phyloP scores from a whole-genome alignment of 1,139 yeast species.

The Candida sojae region DNA sequence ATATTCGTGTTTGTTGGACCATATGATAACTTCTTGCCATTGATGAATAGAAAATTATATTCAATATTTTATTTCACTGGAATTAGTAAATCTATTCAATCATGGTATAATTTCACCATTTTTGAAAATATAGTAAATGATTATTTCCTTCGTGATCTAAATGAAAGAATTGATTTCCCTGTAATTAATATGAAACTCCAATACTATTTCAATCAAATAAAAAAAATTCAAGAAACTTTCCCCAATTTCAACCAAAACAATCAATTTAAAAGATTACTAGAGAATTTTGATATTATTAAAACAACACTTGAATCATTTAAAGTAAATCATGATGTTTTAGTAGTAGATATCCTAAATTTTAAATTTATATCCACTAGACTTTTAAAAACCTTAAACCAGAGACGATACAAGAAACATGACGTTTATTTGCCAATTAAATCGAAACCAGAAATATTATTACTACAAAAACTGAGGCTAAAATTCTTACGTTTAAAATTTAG shows the following conservation, averaged over 20 bases:
- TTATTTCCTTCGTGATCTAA: slow-evolving; percentile 23
- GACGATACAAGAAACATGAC: not conserved
- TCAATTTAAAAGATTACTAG: slow-evolving; percentile 3
- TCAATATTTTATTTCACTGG: slow-evolving; percentile 20
- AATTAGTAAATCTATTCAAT: slow-evolving; percentile 5
- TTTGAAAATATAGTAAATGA: slow-evolving; percentile 16
- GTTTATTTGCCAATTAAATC: slow-evolving; percentile 4
- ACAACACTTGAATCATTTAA: not conserved
- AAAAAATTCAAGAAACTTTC: not conserved
- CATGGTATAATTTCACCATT: slow-evolving; percentile 19
- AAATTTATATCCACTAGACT: slow-evolving; percentile 11
- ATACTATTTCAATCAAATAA: slow-evolving; percentile 8
- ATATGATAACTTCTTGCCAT: slow-evolving; percentile 22
- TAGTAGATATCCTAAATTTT: slow-evolving; percentile 8
- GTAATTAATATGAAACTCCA: slow-evolving; percentile 10
- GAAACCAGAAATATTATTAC: slow-evolving; percentile 5
- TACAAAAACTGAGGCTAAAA: slow-evolving; percentile 8
- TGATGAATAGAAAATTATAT: slow-evolving; percentile 26
- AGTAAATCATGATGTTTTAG: slow-evolving; percentile 8
- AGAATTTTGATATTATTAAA: slow-evolving; percentile 4
- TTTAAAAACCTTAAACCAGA: slow-evolving; percentile 2
- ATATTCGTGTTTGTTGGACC: slow-evolving; percentile 35
- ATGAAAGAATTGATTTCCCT: slow-evolving; percentile 15
- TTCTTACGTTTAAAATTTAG: slow-evolving; percentile 13
- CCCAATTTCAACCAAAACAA: not conserved